Evolutionary conservation across 345 rosid species (phyloP), one percentile per base, ranked within the genome.

Genomic region (Linum trigynum): DNA sequence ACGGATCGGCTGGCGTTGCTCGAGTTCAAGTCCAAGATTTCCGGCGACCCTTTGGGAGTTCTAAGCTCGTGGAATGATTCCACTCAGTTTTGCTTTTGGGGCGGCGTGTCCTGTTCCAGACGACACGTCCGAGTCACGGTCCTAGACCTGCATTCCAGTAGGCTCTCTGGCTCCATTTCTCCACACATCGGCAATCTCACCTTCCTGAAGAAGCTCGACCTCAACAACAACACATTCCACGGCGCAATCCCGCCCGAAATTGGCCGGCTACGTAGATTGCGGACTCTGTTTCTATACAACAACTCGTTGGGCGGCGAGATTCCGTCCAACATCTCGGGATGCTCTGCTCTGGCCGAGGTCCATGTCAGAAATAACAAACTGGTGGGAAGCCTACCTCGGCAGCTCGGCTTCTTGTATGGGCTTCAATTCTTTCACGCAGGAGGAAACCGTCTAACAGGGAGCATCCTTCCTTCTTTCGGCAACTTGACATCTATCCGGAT

Each of bases 241-340:
- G n/a, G 51, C 1, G 23, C 63, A 37, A 63, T 75, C 9, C 75
- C 78, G 6, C 69, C 3, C 2, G 66, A 67, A 61, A 11, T 71
- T 0, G 75, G 75, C 5, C 17, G 32, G 7, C 62, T 71, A 5
- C 7, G 36, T 0, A 7, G 68, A 1, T 14, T 72, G 57, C 17
- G 41, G 23, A 11, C 35, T 5, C 57, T 70, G 4, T 4, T 5
- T 7, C 40, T 51, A 2, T 2, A 1, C 38, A 10, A 39, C 9
- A 76, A 76, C 45, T 65, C 68, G 1, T 10, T 76, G 1, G 5
- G 10, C 1, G 79, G 71, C 5, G 56, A 72, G 57, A 45, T 76
- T n/a, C 75, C 79, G 0, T 7, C 65, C 8, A 68, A 62, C 39
- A 2, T 76, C 7, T 42, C 67, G 0, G 3, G 10, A 3, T 76